Evolutionary conservation across 371 early-diverging fungal species (phyloP), one percentile per base, ranked within the genome.

Genomic region (Synchytrium microbalum): DNA sequence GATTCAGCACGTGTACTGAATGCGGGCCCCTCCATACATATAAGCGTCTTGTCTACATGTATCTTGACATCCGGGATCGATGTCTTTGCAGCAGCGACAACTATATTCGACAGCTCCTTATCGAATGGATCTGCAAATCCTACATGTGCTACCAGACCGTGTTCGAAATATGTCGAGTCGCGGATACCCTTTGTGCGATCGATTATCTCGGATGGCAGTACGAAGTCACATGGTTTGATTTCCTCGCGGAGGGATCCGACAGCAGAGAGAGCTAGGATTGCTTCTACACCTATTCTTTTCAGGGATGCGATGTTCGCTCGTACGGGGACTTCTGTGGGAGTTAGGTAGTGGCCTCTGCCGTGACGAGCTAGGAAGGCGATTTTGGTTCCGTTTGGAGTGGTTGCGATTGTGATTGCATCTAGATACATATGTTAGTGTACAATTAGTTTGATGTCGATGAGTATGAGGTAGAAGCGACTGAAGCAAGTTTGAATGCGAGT

Each of bases 1-100:
- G 95, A 95, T 77, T 98, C 98, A 58, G 96, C 96, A 59, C 93
- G 85, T 30, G 98, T 96, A 25, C 92, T 92, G 83, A 98, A 98
- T 14, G 88, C 88, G 54, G 98, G 97, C 3, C 98, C 98, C 26
- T 58, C 54, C 28, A 24, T 24, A 28, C 61, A 53, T 19, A 84
- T 66, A 3, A 67, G 72, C 27, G 66, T 58, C 33, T 59, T 53
- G 69, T 85, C 75, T 30, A 75, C 67, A 70, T 92, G 94, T 60
- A 95, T 73, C 31, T 54, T 72, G 19, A 71, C 78, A 2, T 72
- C 56, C 33, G 68, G 66, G 33, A 54, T 65, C 25, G 65, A 54
- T n/a, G 55, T 61, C 19, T 61, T 56, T 61, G 69, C 67, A 73
- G 61, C 77, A 8, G 5, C 68, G 61, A 86, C 85, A 38, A 96